These are phyloP conservation scores for Pythium phragmiticola DNA, from an alignment of 352 stramenopile genomes.

Conservation along the genomic window DNA sequence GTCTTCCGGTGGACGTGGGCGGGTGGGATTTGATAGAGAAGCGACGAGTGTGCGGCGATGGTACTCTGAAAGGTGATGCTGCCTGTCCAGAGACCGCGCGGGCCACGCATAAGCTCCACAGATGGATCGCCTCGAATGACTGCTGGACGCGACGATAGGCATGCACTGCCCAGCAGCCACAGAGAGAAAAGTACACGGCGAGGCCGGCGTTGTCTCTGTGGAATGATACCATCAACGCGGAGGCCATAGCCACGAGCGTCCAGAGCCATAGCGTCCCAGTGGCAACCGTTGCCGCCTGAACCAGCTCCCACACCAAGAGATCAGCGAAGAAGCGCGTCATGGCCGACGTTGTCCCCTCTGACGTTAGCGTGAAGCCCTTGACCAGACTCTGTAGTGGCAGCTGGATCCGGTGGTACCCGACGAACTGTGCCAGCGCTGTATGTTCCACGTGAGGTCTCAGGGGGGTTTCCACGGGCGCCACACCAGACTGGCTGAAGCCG, in stretches of 20 bases:
- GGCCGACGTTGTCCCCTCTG: not conserved
- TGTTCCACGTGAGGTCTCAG: not conserved
- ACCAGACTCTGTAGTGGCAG: not conserved
- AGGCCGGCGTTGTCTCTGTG: not conserved
- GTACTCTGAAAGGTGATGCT: not conserved
- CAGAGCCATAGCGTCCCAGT: not conserved
- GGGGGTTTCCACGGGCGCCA: not conserved
- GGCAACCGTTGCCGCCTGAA: not conserved
- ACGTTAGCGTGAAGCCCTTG: not conserved
- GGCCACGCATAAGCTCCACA: not conserved
- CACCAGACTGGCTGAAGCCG: not conserved
- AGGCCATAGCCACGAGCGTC: not conserved
- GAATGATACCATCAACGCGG: not conserved
- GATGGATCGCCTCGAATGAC: not conserved
- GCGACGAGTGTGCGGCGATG: not conserved
- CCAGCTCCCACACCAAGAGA: not conserved
- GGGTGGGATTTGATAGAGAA: constrained; percentile 2
- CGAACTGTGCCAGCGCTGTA: not conserved
- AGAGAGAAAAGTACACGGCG: not conserved
- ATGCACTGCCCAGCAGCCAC: not conserved
- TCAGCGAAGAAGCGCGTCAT: constrained; percentile 1
- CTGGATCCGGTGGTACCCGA: constrained; percentile 6
- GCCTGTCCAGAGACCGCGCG: no score
- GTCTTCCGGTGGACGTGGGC: constrained; percentile 5
- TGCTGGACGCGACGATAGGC: not conserved